Conservation (phyloP, 176 grass and related monocot genomes). For the Phragmites australis region DNA sequence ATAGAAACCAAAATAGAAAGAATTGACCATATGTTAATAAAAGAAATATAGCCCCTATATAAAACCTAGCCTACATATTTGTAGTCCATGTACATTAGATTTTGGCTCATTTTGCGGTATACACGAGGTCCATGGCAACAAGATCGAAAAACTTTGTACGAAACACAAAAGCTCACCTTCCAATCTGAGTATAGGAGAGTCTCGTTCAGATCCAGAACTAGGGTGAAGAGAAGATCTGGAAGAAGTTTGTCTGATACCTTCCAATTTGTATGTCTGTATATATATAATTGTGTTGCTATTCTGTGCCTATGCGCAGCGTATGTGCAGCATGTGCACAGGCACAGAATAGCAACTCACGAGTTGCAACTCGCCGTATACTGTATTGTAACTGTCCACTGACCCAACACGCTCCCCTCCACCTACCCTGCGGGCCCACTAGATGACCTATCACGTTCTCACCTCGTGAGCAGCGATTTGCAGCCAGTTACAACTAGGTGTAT, state of each 20-base stretch:
- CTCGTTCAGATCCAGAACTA: slow-evolving; percentile 96
- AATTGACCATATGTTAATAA: background rate
- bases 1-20: slow-evolving; percentile 8
- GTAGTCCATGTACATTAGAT: background rate
- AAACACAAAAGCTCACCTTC: slow-evolving; percentile 58
- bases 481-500: too few species aligned
- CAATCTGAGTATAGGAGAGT: slow-evolving; percentile 98
- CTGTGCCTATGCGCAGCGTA: too few species aligned
- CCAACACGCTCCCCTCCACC: too few species aligned
- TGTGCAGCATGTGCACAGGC: too few species aligned
- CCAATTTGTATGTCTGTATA: too few species aligned
- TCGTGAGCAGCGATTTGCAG: too few species aligned
- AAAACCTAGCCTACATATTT: background rate
- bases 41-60: background rate
- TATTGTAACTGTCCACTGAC: too few species aligned
- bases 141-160: background rate
- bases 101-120: background rate
- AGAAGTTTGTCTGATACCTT: slow-evolving; percentile 98
- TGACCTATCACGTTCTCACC: too few species aligned
- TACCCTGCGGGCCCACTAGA: too few species aligned
- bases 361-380: too few species aligned
- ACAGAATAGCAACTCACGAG: too few species aligned
- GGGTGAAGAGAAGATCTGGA: slow-evolving; percentile 87
- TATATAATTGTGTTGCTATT: too few species aligned
- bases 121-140: background rate